Conservation (phyloP, 1,284 basidiomycete genomes). For the Irpex sp. region DNA sequence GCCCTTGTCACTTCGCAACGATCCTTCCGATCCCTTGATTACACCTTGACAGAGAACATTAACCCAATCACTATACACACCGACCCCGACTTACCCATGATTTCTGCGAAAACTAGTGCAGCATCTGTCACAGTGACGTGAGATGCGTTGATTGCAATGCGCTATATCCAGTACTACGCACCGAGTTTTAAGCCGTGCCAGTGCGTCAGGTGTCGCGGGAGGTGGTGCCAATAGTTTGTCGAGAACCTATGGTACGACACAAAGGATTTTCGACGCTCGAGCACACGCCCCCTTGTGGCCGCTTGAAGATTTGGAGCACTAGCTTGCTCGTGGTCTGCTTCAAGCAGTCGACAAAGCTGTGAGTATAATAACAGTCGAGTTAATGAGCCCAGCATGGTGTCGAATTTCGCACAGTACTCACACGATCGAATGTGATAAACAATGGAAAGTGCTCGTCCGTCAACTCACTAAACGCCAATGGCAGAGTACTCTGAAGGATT, state of each 20-base stretch:
- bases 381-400: too few relatives aligned
- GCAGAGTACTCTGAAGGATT: slow-evolving; percentile 54
- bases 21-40: slow-evolving; percentile 71
- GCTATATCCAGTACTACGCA: slow-evolving; percentile 29
- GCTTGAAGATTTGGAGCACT: too few relatives aligned
- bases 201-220: too few relatives aligned
- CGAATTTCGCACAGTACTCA: too few relatives aligned
- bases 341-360: slow-evolving; percentile 53
- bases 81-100: slow-evolving; percentile 55
- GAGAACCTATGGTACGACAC: slow-evolving; percentile 57
- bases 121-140: slow-evolving; percentile 50
- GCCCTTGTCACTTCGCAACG: slow-evolving; percentile 42
- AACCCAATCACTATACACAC: not conserved
- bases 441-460: slow-evolving; percentile 74
- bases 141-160: too few relatives aligned
- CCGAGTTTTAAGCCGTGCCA: too few relatives aligned
- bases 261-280: slow-evolving; percentile 20
- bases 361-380: too few relatives aligned
- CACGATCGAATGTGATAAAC: slow-evolving; percentile 74
- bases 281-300: too few relatives aligned
- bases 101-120: slow-evolving; percentile 71
- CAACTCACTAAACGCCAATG: slow-evolving; percentile 64
- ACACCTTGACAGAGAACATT: slow-evolving; percentile 54
- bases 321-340: too few relatives aligned
- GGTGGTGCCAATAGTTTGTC: slow-evolving; percentile 70